Evolutionary conservation across 176 grass and related monocot species (phyloP).

Genomic region (Rhynchospora pubera): DNA sequence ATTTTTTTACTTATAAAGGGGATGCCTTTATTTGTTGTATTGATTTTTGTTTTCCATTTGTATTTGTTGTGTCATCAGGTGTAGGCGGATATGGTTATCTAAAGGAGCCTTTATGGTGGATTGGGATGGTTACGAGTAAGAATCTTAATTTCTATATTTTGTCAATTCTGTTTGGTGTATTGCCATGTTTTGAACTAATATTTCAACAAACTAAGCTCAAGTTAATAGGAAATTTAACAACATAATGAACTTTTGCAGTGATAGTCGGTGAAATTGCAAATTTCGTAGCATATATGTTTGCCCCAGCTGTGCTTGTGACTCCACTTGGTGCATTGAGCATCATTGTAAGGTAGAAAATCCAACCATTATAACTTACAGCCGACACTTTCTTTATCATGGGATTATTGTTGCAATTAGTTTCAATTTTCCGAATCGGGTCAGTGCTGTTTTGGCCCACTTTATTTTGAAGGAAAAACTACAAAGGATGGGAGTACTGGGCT

Average conservation of each 20-base stretch:
- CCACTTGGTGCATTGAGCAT: conserved; percentile 85
- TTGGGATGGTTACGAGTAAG: conserved; percentile 95
- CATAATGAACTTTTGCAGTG: conserved; percentile 43
- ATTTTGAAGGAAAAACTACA: conserved; percentile 84
- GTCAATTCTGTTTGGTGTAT: conserved; percentile 6
- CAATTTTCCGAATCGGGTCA: conserved; percentile 19
- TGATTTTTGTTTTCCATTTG: conserved; percentile 10
- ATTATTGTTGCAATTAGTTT: conserved; percentile 2
- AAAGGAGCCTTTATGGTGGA: conserved; percentile 91
- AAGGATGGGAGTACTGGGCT: conserved; percentile 83
- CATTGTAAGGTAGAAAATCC: conserved; percentile 57
- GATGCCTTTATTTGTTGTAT: not conserved
- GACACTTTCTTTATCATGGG: not conserved
- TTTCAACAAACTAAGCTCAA: not conserved
- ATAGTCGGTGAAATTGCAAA: conserved; percentile 85
- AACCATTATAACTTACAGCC: not conserved
- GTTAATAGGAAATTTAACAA: not conserved
- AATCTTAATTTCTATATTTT: conserved; percentile 18
- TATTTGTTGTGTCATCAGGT: conserved; percentile 39
- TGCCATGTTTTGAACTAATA: not conserved
- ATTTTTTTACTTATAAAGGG: not conserved
- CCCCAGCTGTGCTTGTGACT: conserved; percentile 68
- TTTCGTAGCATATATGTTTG: conserved; percentile 94
- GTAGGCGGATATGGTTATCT: conserved; percentile 88
- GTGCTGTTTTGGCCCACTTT: conserved; percentile 92